Conservation (phyloP, 495 filamentous ascomycete genomes). For the Neurospora sp. region DNA sequence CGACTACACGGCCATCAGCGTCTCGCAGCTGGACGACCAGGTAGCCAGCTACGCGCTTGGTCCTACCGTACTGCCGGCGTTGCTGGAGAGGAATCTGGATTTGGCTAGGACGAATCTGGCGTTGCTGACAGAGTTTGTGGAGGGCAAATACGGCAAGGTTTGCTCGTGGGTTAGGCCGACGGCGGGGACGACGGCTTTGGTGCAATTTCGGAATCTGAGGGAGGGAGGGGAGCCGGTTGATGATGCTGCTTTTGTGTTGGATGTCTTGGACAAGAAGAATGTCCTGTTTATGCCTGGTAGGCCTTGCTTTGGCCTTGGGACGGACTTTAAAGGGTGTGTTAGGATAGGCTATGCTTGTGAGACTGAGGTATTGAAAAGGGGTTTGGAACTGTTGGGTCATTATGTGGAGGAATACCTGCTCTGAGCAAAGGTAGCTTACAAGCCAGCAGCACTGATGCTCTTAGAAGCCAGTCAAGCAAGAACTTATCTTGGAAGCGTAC, state of each 20-base stretch:
- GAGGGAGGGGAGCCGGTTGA: constrained; percentile 57
- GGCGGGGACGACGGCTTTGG: constrained; percentile 75
- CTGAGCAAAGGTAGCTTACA: not conserved
- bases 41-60: constrained; percentile 68
- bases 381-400: constrained; percentile 45
- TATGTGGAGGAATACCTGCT: constrained; percentile 44
- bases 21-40: constrained; percentile 71
- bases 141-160: constrained; percentile 44
- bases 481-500: not conserved
- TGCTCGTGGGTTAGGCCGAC: constrained; percentile 67
- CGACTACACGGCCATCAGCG: constrained; percentile 81
- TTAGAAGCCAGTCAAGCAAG: not conserved
- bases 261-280: constrained; percentile 56
- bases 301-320: constrained; percentile 58
- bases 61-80: constrained; percentile 48
- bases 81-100: constrained; percentile 59
- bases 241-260: constrained; percentile 61
- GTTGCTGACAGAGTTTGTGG: constrained; percentile 58
- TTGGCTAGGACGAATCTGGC: constrained; percentile 63
- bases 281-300: constrained; percentile 75
- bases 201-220: constrained; percentile 44
- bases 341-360: constrained; percentile 71
- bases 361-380: constrained; percentile 59
- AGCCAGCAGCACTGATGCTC: not conserved
- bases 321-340: constrained; percentile 69